Conservation (phyloP, 1,139 yeast species). For the Nakaseomyces bracarensis region DNA sequence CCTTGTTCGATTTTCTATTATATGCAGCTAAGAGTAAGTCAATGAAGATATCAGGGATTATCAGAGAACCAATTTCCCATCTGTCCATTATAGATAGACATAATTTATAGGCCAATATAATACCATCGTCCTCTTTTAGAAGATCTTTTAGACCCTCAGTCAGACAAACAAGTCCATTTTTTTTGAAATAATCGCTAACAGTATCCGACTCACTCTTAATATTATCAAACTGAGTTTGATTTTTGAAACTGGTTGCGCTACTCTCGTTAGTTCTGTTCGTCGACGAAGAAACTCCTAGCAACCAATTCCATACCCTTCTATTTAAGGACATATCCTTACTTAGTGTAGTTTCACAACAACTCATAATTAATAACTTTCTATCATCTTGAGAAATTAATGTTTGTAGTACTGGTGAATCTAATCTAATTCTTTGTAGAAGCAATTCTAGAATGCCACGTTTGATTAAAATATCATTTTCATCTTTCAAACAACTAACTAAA, state of each 20-base stretch:
- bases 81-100: conserved; percentile 72
- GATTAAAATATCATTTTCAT: conserved; percentile 57
- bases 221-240: conserved; percentile 1
- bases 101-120: conserved; percentile 45
- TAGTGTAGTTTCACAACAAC: conserved; percentile 61
- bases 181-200: conserved; percentile 45
- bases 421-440: conserved; percentile 55
- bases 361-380: conserved; percentile 47
- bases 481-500: conserved; percentile 55
- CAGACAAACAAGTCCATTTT: conserved; percentile 46
- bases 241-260: conserved; percentile 7
- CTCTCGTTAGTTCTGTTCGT: conserved; percentile 8
- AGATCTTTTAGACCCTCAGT: conserved; percentile 45
- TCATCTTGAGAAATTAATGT: conserved; percentile 44
- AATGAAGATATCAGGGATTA: conserved; percentile 61
- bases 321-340: conserved; percentile 89
- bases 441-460: conserved; percentile 88
- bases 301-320: conserved; percentile 87
- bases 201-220: conserved; percentile 9
- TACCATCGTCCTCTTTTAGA: conserved; percentile 34
- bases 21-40: conserved; percentile 47
- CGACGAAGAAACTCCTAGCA: conserved; percentile 55
- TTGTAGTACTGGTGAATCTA: conserved; percentile 52
- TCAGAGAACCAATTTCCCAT: conserved; percentile 80
- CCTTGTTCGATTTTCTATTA: conserved; percentile 29